Evolutionary conservation across 768 basidiomycete species (phyloP), one percentile per base, ranked within the genome.

Genomic region (Artomyces pyxidatus): DNA sequence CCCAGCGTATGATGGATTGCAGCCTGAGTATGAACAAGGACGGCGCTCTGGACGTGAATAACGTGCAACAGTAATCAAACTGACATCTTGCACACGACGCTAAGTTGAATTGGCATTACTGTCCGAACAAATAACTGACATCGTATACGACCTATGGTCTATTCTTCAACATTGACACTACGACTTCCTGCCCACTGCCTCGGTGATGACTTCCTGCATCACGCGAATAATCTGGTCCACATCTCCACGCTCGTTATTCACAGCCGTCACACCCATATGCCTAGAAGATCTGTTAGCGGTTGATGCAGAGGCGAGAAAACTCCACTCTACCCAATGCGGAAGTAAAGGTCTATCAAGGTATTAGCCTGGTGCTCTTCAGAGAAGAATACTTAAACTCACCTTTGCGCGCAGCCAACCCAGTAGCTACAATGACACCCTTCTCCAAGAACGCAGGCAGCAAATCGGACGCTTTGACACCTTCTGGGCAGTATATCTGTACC

Each of bases 231-330:
- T 69, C 60, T 68, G 81, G 57, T 89, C 82, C 11, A 95, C 63
- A 62, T 97, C 93, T 0, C 78, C 83, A 46, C 92, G 74, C 49
- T 74, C 58, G 21, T 68, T 45, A 50, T 92, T 79, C 6, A 86
- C 81, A 19, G 78, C 93, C n/a, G 85, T 82, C 48, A 84, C 63
- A 44, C 94, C 94, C 92, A 97, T 95, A 64, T 96, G 94, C 27
- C 85, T 85, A 23, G 44, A 28, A 40, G 37, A 23, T 40, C 38
- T 32, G 11, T 43, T 4, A 29, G 23, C 47, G 11, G 38, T 6
- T 50, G 39, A 47, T 26, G 48, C 27, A 30, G 30, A 30, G 32
- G 37, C 42, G 11, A 53, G 23, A 12, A 47, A n/a, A 14, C 1
- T 37, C 19, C 45, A 16, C 71, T 75, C 32, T 51, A 78, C 77